These are phyloP conservation scores for Papilionanthe hybrid DNA, from an alignment of 116 monocot species.

Conservation along the genomic window DNA sequence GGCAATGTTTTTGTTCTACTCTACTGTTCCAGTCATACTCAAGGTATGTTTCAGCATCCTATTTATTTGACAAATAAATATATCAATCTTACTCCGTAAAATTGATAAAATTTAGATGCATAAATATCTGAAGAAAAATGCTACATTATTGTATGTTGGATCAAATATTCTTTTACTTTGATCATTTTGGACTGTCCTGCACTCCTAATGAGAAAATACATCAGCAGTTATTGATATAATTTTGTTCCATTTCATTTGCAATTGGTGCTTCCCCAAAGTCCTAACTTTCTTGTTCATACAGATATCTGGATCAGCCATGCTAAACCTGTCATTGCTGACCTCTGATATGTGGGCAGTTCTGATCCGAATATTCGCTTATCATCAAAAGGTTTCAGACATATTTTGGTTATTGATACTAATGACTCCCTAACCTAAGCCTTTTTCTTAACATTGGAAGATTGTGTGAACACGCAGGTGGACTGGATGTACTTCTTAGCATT, in stretches of 20 bases:
- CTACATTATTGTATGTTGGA: too few relatives aligned
- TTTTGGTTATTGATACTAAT: neutral
- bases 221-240: too few relatives aligned
- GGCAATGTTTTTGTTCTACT: constrained; percentile 92
- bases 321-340: constrained; percentile 87
- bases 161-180: too few relatives aligned
- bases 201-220: too few relatives aligned
- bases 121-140: too few relatives aligned
- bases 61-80: neutral
- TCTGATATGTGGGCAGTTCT: constrained; percentile 98
- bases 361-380: constrained; percentile 89
- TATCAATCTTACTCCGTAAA: neutral
- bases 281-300: constrained; percentile 21
- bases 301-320: constrained; percentile 80
- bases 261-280: neutral
- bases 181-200: too few relatives aligned
- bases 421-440: neutral
- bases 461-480: constrained; percentile 55
- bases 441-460: neutral
- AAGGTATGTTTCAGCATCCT: constrained; percentile 38
- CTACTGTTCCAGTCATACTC: constrained; percentile 67
- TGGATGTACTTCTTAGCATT: constrained; percentile 94
- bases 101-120: too few relatives aligned
- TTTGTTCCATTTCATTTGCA: neutral
- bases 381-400: constrained; percentile 55